Evolutionary conservation across 192 early-diverging fungal genomes (phyloP), one percentile per base, ranked within the genome.

Genomic region (Geosiphon pyriformis): DNA sequence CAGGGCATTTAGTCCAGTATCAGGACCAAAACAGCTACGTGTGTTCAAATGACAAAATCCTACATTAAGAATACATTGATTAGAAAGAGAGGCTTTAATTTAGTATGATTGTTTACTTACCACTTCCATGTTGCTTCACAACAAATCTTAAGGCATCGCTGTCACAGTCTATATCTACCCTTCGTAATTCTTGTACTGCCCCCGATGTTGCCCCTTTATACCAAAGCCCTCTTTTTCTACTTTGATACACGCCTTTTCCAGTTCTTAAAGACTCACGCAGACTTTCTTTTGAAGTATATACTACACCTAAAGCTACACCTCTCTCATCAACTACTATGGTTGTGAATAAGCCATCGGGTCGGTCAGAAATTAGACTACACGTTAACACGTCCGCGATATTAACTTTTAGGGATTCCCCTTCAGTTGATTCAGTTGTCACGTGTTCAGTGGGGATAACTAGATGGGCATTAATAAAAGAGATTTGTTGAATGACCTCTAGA

Each of bases 11-110:
- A 99, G 65, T 18, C 96, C 96, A 26, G 72, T 67, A 26, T 84
- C 85, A 32, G 79, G 72, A 53, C 95, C 96, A 78, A 95, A 99
- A 76, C 96, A 99, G 34, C 89, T 92, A 50, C 88, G 81, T 4
- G 93, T 92, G 69, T 89, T 90, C 71, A 88, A 77, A 70, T 98
- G 96, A 80, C 96, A 99, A 78, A 95, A 99, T 8, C 95, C 92
- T 86, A 33, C 26, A 32, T 34, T 33, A 47, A 65, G 48, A 22
- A 26, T 25, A 52, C 1, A 33, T 67, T 32, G 25, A 11, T 33
- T 35, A 3, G 26, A 73, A 18, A 17, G 52, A 55, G 30, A 56
- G 18, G 46, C 34, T 29, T 75, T 59, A 22, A 56, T 42, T 67
- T n/a, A 20, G 2, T 56, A 62, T 46, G 35, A 6, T 12, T n/a